These are phyloP conservation scores for Neurospora sp. DNA, from an alignment of 495 filamentous ascomycete species.

Conservation along the genomic window DNA sequence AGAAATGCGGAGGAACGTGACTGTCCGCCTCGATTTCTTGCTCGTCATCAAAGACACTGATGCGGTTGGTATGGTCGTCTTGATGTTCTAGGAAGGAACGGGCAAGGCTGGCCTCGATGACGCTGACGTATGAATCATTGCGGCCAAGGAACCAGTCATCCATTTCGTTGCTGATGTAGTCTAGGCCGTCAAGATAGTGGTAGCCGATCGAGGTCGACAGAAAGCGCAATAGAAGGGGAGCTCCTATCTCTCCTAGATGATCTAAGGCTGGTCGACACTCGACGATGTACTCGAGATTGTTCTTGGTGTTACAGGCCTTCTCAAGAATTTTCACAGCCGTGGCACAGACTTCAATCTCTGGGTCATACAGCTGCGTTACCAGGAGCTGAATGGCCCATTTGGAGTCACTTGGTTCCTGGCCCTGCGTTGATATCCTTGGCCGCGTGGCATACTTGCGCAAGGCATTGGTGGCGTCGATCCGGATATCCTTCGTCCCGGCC, in stretches of 20 bases:
- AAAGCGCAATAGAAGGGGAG: conserved; percentile 85
- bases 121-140: conserved; percentile 85
- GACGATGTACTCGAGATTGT: conserved; percentile 88
- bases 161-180: conserved; percentile 99
- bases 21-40: conserved; percentile 42
- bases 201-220: conserved; percentile 93
- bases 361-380: conserved; percentile 96
- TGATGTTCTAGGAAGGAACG: conserved; percentile 68
- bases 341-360: conserved; percentile 91
- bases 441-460: conserved; percentile 71
- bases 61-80: conserved; percentile 40
- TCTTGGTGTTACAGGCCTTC: conserved; percentile 87
- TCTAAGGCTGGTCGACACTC: conserved; percentile 93
- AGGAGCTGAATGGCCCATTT: conserved; percentile 95
- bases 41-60: conserved; percentile 44
- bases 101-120: conserved; percentile 94
- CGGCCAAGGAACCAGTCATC: conserved; percentile 97
- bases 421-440: conserved; percentile 25
- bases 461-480: conserved; percentile 75
- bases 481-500: conserved; percentile 80
- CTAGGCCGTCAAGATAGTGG: conserved; percentile 90
- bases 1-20: conserved; percentile 89
- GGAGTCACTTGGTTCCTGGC: conserved; percentile 38
- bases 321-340: conserved; percentile 93
- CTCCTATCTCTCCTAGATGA: conserved; percentile 93